Evolutionary conservation across 2,329 filamentous ascomycete species (phyloP), one percentile per base, ranked within the genome.

Genomic region (Stachybotrys elegans): DNA sequence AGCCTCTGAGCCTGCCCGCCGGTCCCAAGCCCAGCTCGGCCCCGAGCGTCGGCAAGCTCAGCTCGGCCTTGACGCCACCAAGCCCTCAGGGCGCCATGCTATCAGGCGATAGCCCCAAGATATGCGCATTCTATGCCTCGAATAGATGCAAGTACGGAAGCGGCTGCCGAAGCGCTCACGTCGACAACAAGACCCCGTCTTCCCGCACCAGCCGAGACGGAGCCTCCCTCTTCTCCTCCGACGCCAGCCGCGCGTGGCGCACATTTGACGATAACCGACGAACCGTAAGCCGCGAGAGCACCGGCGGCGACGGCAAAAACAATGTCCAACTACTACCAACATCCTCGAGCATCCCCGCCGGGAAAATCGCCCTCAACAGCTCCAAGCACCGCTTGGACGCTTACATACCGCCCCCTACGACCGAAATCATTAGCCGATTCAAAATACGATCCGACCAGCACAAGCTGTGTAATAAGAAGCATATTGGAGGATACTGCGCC

Each of bases 1-100:
- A 56, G 2, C 58, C 65, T 14, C 51, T 72, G n/a, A 49, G 54
- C 7, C 23, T 45, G 16, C 35, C 44, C 7, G 43, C 44, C 16
- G 23, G 40, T 7, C 20, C 43, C 13, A 32, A 37, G 22, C 8
- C 23, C 3, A 35, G 11, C 13, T n/a, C n/a, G n/a, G n/a, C n/a
- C n/a, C n/a, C n/a, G n/a, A n/a, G n/a, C n/a, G n/a, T n/a, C n/a
- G n/a, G n/a, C n/a, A n/a, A n/a, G n/a, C n/a, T n/a, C n/a, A n/a
- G n/a, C n/a, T n/a, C n/a, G n/a, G n/a, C n/a, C n/a, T n/a, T n/a
- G n/a, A n/a, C n/a, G n/a, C n/a, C n/a, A n/a, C n/a, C n/a, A n/a
- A n/a, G n/a, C n/a, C n/a, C n/a, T n/a, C n/a, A n/a, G n/a, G n/a
- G n/a, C n/a, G n/a, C n/a, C n/a, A n/a, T n/a, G 16, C 20, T 29